A percentile compares a stretch with the other conserved stretches of the same genome.
These are phyloP conservation scores for Sarocladium oryzae DNA, from an alignment of 2,329 filamentous ascomycete species.

Conservation along the genomic window DNA sequence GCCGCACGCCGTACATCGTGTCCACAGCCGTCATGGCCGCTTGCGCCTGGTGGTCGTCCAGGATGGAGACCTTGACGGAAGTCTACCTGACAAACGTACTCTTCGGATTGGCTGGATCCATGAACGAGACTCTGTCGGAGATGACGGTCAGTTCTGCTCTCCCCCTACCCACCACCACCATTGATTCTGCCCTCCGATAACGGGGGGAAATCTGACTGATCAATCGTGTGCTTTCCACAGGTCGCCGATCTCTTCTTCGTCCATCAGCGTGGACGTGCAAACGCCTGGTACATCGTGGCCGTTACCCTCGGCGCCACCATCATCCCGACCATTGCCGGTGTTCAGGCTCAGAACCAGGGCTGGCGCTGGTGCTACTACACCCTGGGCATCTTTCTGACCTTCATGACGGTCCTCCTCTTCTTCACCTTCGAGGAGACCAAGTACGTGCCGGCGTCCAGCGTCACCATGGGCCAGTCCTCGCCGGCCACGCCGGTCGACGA, in stretches of 20 bases:
- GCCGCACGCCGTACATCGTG: slow-evolving; percentile 24
- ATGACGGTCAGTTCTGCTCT: not conserved
- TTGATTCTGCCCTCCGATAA: too few relatives aligned
- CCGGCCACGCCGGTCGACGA: not conserved
- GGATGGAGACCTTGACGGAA: not conserved
- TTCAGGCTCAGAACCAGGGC: slow-evolving; percentile 16
- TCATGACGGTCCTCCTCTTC: slow-evolving; percentile 19
- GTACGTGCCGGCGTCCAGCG: slow-evolving; percentile 15
- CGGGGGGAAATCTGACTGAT: slow-evolving; percentile 22
- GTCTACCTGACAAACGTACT: slow-evolving; percentile 2
- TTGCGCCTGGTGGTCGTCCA: not conserved
- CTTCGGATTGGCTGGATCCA: slow-evolving; percentile 10
- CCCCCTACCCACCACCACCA: too few relatives aligned
- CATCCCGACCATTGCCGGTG: slow-evolving; percentile 11
- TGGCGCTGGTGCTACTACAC: slow-evolving; percentile 22
- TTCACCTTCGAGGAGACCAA: slow-evolving; percentile 22
- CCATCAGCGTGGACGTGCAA: slow-evolving; percentile 15
- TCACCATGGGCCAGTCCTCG: not conserved
- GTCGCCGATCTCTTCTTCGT: slow-evolving; percentile 28
- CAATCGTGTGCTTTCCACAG: slow-evolving; percentile 29
- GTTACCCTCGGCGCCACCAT: not conserved
- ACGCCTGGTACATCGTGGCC: not conserved
- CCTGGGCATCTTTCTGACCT: slow-evolving; percentile 17
- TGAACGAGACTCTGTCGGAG: not conserved
- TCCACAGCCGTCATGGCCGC: not conserved